These are phyloP conservation scores for Aegilops tauschii DNA, from an alignment of 176 grass and related monocot genomes.

Conservation along the genomic window DNA sequence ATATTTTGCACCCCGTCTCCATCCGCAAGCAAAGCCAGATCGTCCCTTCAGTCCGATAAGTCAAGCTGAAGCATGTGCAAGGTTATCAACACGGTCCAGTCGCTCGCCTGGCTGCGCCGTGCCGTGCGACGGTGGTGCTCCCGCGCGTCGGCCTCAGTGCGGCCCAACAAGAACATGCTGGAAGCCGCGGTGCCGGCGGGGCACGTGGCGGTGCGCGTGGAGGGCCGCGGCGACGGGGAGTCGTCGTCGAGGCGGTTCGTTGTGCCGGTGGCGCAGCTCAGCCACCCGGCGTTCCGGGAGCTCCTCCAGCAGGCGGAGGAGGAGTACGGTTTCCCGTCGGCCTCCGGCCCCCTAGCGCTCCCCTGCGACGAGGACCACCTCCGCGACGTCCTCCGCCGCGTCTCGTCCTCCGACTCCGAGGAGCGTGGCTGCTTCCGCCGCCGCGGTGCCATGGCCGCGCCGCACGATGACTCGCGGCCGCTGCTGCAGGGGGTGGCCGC, in stretches of 20 bases:
- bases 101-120: slow-evolving; percentile 28
- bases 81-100: slow-evolving; percentile 25
- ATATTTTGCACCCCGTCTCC: background rate
- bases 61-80: slow-evolving; percentile 27
- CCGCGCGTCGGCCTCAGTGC: background rate
- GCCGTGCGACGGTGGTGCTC: slow-evolving; percentile 32
- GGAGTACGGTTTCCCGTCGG: slow-evolving; percentile 40
- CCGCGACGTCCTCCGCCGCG: slow-evolving; percentile 39
- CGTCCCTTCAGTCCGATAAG: too few species aligned
- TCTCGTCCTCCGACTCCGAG: background rate
- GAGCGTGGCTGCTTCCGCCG: too few species aligned
- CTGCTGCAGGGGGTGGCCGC: background rate
- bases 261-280: background rate
- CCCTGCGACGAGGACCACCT: slow-evolving; percentile 45
- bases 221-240: background rate
- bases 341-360: slow-evolving; percentile 27
- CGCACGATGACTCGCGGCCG: background rate
- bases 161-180: background rate
- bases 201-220: slow-evolving; percentile 39
- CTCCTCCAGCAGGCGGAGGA: slow-evolving; percentile 42
- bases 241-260: background rate
- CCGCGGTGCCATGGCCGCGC: background rate
- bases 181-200: slow-evolving; percentile 31
- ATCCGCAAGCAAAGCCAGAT: background rate
- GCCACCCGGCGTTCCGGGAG: slow-evolving; percentile 40